Evolutionary conservation across 768 basidiomycete genomes (phyloP).

Genomic region (Tylopilus felleus): DNA sequence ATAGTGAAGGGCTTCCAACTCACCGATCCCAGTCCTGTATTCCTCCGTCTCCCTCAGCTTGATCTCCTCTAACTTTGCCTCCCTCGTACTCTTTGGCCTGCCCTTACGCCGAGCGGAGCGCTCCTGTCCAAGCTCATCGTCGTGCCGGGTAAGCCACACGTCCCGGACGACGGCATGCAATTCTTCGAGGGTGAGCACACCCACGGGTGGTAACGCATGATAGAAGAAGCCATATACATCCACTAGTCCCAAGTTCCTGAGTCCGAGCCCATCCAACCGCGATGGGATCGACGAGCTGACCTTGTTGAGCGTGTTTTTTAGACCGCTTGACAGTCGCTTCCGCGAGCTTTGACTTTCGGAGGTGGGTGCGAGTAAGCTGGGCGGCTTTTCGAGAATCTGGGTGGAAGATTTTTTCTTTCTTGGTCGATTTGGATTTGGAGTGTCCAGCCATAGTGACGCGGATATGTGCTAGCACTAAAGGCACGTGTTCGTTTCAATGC

Average conservation of each 20-base stretch:
- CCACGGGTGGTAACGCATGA: slow-evolving; percentile 60
- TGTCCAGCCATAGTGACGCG: slow-evolving; percentile 4
- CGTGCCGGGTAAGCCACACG: slow-evolving; percentile 72
- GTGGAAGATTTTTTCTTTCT: slow-evolving; percentile 80
- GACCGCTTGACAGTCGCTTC: slow-evolving; percentile 52
- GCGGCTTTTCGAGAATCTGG: slow-evolving; percentile 82
- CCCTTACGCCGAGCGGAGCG: slow-evolving; percentile 62
- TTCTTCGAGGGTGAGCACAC: slow-evolving; percentile 55
- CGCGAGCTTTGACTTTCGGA: slow-evolving; percentile 67
- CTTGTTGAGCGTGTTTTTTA: slow-evolving; percentile 54
- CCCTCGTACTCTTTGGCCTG: slow-evolving; percentile 67
- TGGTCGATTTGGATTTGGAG: slow-evolving; percentile 30
- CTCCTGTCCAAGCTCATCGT: slow-evolving; percentile 62
- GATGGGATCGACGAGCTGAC: slow-evolving; percentile 29
- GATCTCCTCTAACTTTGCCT: slow-evolving; percentile 66
- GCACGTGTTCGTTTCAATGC: too few relatives aligned
- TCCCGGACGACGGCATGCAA: slow-evolving; percentile 63
- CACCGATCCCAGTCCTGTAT: slow-evolving; percentile 81
- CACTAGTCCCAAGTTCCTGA: slow-evolving; percentile 36
- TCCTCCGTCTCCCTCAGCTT: slow-evolving; percentile 64
- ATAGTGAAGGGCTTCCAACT: slow-evolving; percentile 18
- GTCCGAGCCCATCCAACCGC: not conserved
- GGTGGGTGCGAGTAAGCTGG: slow-evolving; percentile 62
- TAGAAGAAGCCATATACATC: slow-evolving; percentile 77
- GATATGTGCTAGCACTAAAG: too few relatives aligned